Conservation (phyloP, 2,329 filamentous ascomycete genomes). For the Alternaria angustiovoidea region DNA sequence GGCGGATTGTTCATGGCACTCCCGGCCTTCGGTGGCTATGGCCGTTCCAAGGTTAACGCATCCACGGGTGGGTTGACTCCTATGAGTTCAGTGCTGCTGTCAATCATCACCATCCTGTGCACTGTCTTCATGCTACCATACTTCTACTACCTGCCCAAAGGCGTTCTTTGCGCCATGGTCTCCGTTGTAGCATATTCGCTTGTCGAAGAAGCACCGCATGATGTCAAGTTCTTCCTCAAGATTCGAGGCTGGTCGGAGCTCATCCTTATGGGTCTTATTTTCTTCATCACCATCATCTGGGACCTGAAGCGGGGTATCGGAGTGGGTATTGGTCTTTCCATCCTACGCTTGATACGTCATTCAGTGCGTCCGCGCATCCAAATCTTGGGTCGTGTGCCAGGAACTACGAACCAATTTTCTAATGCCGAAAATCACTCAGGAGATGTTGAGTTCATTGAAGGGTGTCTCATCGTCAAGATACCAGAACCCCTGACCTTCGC, state of each 20-base stretch:
- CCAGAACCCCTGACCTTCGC: slow-evolving; percentile 96
- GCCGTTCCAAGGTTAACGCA: slow-evolving; percentile 92
- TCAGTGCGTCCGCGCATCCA: slow-evolving; percentile 93
- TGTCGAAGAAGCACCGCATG: slow-evolving; percentile 93
- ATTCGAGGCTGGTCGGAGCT: slow-evolving; percentile 90
- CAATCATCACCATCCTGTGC: slow-evolving; percentile 80
- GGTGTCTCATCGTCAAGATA: slow-evolving; percentile 95
- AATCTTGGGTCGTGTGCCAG: slow-evolving; percentile 88
- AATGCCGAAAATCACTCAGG: slow-evolving; percentile 80
- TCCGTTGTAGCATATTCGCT: slow-evolving; percentile 93
- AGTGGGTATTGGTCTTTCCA: slow-evolving; percentile 87
- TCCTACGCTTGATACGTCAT: slow-evolving; percentile 89
- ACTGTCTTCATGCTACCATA: slow-evolving; percentile 86
- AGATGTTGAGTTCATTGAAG: slow-evolving; percentile 85
- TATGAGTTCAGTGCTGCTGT: slow-evolving; percentile 90
- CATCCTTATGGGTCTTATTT: slow-evolving; percentile 86
- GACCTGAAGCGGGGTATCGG: slow-evolving; percentile 93
- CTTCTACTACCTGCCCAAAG: slow-evolving; percentile 97
- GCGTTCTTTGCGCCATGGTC: slow-evolving; percentile 91
- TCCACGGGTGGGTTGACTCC: slow-evolving; percentile 91
- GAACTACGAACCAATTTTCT: slow-evolving; percentile 78
- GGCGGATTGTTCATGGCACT: slow-evolving; percentile 92
- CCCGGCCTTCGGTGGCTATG: slow-evolving; percentile 95
- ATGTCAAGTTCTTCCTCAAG: slow-evolving; percentile 86
- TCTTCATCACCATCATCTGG: slow-evolving; percentile 92